Percentiles rank a stretch among this genome's conserved stretches.
Conservation (phyloP, 805 yeast species). For the Saccharomycopsis fibuligera region DNA sequence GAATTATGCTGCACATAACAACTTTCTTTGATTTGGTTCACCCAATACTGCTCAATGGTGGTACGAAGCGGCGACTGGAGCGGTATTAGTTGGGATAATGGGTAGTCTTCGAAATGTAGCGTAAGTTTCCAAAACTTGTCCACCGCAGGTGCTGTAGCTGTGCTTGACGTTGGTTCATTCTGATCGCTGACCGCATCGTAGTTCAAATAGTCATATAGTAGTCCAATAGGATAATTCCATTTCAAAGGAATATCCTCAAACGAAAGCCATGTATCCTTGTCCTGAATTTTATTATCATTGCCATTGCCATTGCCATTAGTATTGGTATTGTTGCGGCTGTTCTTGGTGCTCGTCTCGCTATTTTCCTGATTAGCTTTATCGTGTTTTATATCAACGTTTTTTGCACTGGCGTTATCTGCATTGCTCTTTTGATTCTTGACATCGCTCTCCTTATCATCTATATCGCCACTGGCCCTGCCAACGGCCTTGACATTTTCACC, state of each 20-base stretch:
- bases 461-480: conserved; percentile 21
- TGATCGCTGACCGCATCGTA: too few species aligned
- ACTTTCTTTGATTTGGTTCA: conserved; percentile 78
- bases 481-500: conserved; percentile 27
- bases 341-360: background rate
- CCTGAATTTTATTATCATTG: background rate
- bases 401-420: too few species aligned
- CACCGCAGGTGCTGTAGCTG: too few species aligned
- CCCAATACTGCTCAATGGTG: conserved; percentile 48
- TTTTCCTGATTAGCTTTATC: background rate
- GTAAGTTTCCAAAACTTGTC: conserved; percentile 47
- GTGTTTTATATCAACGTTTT: too few species aligned
- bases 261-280: conserved; percentile 56
- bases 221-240: conserved; percentile 77
- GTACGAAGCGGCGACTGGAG: conserved; percentile 23
- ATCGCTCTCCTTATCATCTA: background rate
- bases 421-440: too few species aligned
- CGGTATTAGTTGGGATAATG: conserved; percentile 40
- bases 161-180: too few species aligned
- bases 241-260: conserved; percentile 55
- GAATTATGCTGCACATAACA: conserved; percentile 69
- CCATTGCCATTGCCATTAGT: background rate
- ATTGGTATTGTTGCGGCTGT: background rate
- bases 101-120: conserved; percentile 38
- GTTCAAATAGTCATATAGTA: conserved; percentile 48